Base-by-base conservation (phyloP, 1,139 yeast species). In the Geotrichum reessii region DNA sequence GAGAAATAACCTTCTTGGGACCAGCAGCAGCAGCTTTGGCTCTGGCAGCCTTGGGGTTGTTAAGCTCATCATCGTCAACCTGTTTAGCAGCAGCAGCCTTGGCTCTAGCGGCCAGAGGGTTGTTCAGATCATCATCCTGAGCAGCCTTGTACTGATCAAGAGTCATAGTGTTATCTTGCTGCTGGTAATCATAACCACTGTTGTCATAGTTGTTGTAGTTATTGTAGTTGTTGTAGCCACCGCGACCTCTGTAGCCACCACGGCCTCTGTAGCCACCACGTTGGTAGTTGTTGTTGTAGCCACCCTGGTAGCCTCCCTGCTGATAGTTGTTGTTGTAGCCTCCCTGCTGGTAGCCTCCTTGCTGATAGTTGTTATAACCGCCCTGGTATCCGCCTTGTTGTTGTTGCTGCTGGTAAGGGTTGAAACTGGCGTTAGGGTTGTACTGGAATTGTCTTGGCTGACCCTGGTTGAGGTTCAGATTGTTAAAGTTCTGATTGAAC, bases 141-240 rank as follows among this genome's bases (percentile, higher is more conserved):
- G 85, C 86, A 71, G 86, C 86, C 74, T 89, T 88, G 76, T 85
- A 90, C 69, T 91, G 96, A 60, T 91, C 96, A 67, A 91, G 79
- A 47, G 95, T 84, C 91, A 89, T 85, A 56, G 93, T 95, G 47
- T 65, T 67, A n/a, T 65, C 64, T 63, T 66, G 67, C 53, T 63
- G 63, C 60, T 67, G 63, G 63, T 68, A 33, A 19, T 40, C 47
- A 42, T 56, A 28, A 61, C 65, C 65, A 49, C 51, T 24, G 50
- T 51, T 46, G 46, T 28, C 11, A 50, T 56, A 37, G 37, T 52
- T 52, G 56, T 52, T 28, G 53, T 56, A 24, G 55, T 48, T 42
- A 51, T 47, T 33, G 56, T 53, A 27, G 47, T 52, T 52, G 50
- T 50, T 49, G 59, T 49, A 52, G 12, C 59, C 59, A 22, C 56